Evolutionary conservation across 2,329 filamentous ascomycete genomes (phyloP).

Genomic region (Neoscytalidium dimidiatum): DNA sequence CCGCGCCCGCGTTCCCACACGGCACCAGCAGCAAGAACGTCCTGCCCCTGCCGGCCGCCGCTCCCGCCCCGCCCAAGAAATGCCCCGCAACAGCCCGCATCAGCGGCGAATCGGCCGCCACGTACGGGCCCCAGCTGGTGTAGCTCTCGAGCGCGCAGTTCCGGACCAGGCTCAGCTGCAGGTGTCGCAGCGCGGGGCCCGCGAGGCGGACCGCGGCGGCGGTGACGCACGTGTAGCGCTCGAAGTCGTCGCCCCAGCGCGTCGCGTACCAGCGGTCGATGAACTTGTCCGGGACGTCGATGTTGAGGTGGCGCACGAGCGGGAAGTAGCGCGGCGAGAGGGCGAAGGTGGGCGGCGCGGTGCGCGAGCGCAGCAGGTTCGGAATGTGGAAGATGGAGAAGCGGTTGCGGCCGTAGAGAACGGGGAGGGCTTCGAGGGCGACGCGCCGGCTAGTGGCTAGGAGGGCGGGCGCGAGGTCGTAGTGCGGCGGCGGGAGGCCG

Average conservation of each 20-base stretch:
- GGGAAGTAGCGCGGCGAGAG: conserved; percentile 16
- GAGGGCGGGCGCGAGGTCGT: conserved; percentile 1
- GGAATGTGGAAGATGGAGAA: conserved; percentile 19
- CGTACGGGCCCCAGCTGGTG: conserved; percentile 16
- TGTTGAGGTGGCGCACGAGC: conserved; percentile 10
- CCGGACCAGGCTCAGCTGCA: conserved; percentile 16
- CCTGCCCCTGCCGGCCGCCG: background rate
- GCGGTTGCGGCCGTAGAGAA: conserved; percentile 15
- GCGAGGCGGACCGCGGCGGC: background rate
- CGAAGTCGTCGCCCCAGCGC: conserved; percentile 13
- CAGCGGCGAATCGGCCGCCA: conserved; percentile 3
- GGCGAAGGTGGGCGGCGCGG: conserved; percentile 8
- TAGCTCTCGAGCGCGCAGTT: conserved; percentile 21
- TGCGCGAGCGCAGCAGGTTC: conserved; percentile 16
- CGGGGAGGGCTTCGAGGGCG: background rate
- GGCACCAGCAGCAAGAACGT: conserved; percentile 10
- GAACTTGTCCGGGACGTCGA: conserved; percentile 20
- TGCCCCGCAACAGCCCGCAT: conserved; percentile 2
- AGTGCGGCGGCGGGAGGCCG: conserved; percentile 11
- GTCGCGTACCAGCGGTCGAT: conserved; percentile 6
- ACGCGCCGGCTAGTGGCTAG: background rate
- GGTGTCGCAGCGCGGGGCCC: background rate
- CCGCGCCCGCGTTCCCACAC: background rate
- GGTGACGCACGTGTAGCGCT: background rate
- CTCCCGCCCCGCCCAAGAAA: background rate